A percentile compares a stretch with the other conserved stretches of the same genome.
These are phyloP conservation scores for Articulospora tetracladia DNA, from an alignment of 495 filamentous ascomycete species.

Conservation along the genomic window DNA sequence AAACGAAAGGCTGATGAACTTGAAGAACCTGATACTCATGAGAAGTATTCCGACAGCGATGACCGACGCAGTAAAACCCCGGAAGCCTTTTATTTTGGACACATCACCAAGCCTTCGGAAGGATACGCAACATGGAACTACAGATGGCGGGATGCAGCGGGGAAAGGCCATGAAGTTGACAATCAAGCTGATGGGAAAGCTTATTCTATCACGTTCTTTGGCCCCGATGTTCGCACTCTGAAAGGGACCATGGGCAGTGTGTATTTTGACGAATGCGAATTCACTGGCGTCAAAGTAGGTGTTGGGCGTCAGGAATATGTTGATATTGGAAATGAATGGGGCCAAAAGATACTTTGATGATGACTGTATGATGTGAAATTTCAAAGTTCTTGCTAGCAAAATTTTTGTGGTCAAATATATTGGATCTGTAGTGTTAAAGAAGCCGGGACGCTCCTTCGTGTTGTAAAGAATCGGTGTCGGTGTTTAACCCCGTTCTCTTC, in stretches of 20 bases:
- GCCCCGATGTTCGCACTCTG: neutral
- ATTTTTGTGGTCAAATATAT: no score
- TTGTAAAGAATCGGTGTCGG: no score
- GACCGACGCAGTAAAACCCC: constrained; percentile 2
- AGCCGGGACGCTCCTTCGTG: no score
- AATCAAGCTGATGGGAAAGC: neutral
- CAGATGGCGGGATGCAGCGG: constrained; percentile 1
- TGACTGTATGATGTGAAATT: no score
- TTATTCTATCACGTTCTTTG: neutral
- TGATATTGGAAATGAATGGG: neutral
- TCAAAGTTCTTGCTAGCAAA: no score
- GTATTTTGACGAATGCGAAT: neutral
- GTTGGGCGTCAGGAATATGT: neutral
- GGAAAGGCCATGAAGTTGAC: neutral
- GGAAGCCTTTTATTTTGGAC: neutral
- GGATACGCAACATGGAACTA: constrained; percentile 1
- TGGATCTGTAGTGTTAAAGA: no score
- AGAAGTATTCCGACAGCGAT: neutral
- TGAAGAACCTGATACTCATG: neutral
- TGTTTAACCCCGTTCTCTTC: no score
- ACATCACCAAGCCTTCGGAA: neutral
- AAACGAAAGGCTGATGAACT: neutral
- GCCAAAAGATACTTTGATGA: no score
- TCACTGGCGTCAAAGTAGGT: constrained; percentile 6
- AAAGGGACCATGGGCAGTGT: constrained; percentile 2